A percentile compares a stretch with the other conserved stretches of the same genome.
Conservation (phyloP, 108 stramenopile species). For the Chaetoceros muelleri region DNA sequence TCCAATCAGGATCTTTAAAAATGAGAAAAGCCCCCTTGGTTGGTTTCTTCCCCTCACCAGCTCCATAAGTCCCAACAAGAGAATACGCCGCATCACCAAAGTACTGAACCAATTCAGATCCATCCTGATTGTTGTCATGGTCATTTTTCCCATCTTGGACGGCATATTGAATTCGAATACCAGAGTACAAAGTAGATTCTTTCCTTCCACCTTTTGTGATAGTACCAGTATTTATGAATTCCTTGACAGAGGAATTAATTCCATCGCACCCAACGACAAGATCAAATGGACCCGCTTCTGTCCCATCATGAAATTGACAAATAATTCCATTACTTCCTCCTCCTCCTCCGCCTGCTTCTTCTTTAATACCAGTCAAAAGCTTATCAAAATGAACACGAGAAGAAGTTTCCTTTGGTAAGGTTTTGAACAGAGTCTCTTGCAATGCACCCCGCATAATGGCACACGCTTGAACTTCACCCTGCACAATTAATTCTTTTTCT, state of each 20-base stretch:
- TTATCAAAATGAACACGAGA: slow-evolving; percentile 36
- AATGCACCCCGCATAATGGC: slow-evolving; percentile 66
- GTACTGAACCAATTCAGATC: slow-evolving; percentile 28
- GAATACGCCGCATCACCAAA: slow-evolving; percentile 72
- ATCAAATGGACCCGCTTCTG: slow-evolving; percentile 52
- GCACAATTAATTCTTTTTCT: slow-evolving; percentile 16
- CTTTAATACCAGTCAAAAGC: slow-evolving; percentile 20
- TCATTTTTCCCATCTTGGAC: slow-evolving; percentile 31
- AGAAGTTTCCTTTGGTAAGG: slow-evolving; percentile 18
- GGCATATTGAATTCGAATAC: slow-evolving; percentile 64
- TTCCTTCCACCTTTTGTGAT: slow-evolving; percentile 9
- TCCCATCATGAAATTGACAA: slow-evolving; percentile 52
- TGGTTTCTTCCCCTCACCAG: slow-evolving; percentile 28
- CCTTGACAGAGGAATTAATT: slow-evolving; percentile 48
- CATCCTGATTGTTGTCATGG: slow-evolving; percentile 7
- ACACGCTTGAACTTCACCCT: slow-evolving; percentile 31
- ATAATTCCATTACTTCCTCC: slow-evolving; percentile 32
- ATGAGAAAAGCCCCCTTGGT: slow-evolving; percentile 48
- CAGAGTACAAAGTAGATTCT: slow-evolving; percentile 53
- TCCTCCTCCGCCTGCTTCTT: background rate
- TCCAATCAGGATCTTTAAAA: slow-evolving; percentile 53
- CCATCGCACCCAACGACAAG: slow-evolving; percentile 80
- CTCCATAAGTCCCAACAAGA: slow-evolving; percentile 53
- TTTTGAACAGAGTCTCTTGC: slow-evolving; percentile 44
- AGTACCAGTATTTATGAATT: slow-evolving; percentile 39